Evolutionary conservation across 148 eudicot species (phyloP).

Genomic region (Dysphania ambrosioides): DNA sequence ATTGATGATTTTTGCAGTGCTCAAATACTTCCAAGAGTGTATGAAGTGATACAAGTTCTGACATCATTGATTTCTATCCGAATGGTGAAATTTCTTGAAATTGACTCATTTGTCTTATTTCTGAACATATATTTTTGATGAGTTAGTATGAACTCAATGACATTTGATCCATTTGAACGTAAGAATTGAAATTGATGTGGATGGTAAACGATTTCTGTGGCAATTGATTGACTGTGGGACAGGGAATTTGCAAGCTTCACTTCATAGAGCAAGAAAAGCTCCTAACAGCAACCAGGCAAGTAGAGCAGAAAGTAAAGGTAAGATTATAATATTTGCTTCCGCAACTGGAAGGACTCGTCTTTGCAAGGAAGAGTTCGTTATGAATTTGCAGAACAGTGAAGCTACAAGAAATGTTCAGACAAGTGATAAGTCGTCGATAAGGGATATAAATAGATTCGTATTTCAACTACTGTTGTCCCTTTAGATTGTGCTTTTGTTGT

Average conservation of each 20-base stretch:
- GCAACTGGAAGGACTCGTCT: neutral
- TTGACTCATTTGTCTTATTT: neutral
- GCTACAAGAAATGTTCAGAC: constrained; percentile 11
- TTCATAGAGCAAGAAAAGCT: constrained; percentile 26
- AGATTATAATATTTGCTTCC: neutral
- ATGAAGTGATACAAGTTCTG: constrained; percentile 41
- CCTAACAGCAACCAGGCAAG: constrained; percentile 9
- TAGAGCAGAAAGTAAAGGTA: constrained; percentile 9
- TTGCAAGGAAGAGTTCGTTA: neutral
- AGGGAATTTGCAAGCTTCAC: constrained; percentile 27
- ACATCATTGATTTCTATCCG: constrained; percentile 45
- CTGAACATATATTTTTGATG: neutral
- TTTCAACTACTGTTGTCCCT: neutral
- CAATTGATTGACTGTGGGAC: constrained; percentile 28
- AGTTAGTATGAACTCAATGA: neutral
- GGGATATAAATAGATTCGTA: constrained; percentile 18
- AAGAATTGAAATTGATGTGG: constrained; percentile 54
- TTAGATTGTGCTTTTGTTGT: neutral
- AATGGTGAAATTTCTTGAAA: constrained; percentile 27
- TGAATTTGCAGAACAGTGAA: constrained; percentile 10
- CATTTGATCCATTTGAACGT: neutral
- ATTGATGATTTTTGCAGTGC: constrained; percentile 33
- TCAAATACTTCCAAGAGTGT: constrained; percentile 49
- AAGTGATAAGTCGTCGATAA: constrained; percentile 10
- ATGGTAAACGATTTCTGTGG: constrained; percentile 59